phyloP scores from a whole-genome alignment of 2,329 filamentous ascomycete species.

The Zelopaecilomyces penicillatus region DNA sequence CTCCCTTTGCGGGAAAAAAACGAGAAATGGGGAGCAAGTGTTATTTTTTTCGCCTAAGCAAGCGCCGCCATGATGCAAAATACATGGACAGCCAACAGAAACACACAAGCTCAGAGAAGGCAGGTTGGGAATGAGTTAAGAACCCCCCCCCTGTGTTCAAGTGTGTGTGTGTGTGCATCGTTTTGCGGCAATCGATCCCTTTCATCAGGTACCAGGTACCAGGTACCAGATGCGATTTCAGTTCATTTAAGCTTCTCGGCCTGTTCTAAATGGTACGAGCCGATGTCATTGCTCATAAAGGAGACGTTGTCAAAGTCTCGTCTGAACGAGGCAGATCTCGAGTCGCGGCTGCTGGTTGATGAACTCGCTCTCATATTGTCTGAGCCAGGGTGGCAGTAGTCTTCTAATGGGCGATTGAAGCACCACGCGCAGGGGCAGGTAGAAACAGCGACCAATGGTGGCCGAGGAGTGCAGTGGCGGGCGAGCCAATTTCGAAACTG shows the following conservation, averaged over 20 bases:
- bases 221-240: too few species aligned
- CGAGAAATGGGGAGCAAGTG: too few species aligned
- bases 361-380: background rate
- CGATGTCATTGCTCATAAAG: constrained; percentile 15
- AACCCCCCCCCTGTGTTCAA: too few species aligned
- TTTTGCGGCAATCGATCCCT: too few species aligned
- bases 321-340: constrained; percentile 2
- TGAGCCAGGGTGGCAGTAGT: background rate
- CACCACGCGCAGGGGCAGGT: constrained; percentile 29
- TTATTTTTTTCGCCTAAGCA: too few species aligned
- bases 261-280: constrained; percentile 15
- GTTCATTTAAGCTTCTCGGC: constrained; percentile 12
- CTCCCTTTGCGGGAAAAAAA: too few species aligned
- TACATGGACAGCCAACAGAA: too few species aligned
- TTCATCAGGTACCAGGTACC: too few species aligned
- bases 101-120: too few species aligned
- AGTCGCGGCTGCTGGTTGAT: background rate
- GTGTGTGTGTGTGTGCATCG: too few species aligned
- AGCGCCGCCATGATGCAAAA: too few species aligned
- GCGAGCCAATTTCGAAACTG: constrained; percentile 29
- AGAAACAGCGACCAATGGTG: constrained; percentile 25
- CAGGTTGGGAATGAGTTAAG: too few species aligned
- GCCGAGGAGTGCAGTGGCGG: constrained; percentile 31
- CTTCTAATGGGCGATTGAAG: constrained; percentile 16
- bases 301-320: constrained; percentile 16